Evolutionary conservation across 2,329 filamentous ascomycete species (phyloP).

Genomic region (Pseudocercospora pini-densiflorae): DNA sequence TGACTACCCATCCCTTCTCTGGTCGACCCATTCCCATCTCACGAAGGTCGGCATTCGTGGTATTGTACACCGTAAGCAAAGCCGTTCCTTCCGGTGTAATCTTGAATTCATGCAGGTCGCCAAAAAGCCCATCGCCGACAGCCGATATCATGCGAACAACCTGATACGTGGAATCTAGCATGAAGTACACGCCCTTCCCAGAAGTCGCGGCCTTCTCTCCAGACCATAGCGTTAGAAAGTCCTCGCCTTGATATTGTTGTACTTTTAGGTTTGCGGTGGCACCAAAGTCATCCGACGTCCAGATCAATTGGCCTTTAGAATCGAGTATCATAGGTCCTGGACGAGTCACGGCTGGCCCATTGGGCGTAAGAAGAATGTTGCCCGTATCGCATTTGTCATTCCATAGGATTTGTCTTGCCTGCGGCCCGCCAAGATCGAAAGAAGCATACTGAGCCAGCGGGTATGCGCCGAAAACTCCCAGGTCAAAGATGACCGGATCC

Average conservation of each 20-base stretch:
- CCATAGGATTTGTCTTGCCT: conserved; percentile 35
- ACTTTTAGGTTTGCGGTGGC: conserved; percentile 39
- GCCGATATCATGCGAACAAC: conserved; percentile 35
- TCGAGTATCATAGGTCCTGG: conserved; percentile 44
- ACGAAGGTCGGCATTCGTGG: conserved; percentile 34
- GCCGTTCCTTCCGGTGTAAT: conserved; percentile 48
- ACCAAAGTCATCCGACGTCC: conserved; percentile 39
- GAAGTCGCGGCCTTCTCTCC: conserved; percentile 42
- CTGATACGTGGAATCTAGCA: conserved; percentile 39
- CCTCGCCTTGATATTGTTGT: conserved; percentile 41
- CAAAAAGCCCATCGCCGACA: conserved; percentile 36
- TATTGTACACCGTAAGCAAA: conserved; percentile 51
- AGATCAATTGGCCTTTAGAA: conserved; percentile 40
- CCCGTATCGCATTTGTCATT: conserved; percentile 38
- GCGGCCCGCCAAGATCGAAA: conserved; percentile 35
- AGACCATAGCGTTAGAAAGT: conserved; percentile 47
- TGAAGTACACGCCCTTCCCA: conserved; percentile 42
- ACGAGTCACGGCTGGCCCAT: conserved; percentile 36
- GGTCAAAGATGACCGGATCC: conserved; percentile 37
- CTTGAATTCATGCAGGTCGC: conserved; percentile 52
- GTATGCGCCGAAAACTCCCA: conserved; percentile 40
- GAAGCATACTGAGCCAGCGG: conserved; percentile 35
- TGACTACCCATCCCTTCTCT: conserved; percentile 47
- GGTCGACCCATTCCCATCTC: conserved; percentile 32
- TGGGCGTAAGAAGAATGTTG: conserved; percentile 37